Evolutionary conservation across 305 asterid genomes (phyloP).

Genomic region (Fraxinus latifolia): DNA sequence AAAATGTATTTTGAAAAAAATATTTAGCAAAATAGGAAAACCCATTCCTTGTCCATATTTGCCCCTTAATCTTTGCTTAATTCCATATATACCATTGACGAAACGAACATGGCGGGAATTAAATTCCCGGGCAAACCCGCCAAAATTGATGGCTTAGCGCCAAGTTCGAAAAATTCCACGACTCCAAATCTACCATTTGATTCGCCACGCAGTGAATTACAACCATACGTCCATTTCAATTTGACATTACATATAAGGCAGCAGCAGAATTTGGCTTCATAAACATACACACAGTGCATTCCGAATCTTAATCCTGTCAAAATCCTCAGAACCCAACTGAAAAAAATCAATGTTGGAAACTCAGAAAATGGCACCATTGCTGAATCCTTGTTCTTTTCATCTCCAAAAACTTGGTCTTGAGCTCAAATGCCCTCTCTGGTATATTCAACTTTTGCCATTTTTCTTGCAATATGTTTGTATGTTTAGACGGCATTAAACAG

Average conservation of each 20-base stretch:
- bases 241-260: neutral
- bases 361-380: constrained; percentile 32
- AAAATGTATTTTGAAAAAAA: too few relatives aligned
- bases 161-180: neutral
- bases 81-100: neutral
- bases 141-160: neutral
- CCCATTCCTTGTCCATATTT: neutral
- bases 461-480: neutral
- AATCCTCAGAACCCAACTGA: neutral
- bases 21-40: neutral
- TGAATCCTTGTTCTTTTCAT: constrained; percentile 72
- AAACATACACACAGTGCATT: neutral
- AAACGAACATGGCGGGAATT: neutral
- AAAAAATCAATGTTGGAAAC: constrained; percentile 40
- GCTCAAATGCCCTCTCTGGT: constrained; percentile 87
- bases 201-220: neutral
- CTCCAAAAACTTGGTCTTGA: constrained; percentile 76
- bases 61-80: neutral
- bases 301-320: neutral
- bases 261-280: neutral
- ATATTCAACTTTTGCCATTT: neutral
- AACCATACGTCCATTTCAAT: neutral
- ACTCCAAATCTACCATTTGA: neutral
- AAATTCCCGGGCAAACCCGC: constrained; percentile 2
- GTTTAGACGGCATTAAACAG: neutral